Percentiles rank a stretch among this genome's conserved stretches.
Conservation (phyloP, 2,329 filamentous ascomycete species). For the Pyrenochaeta sp. region DNA sequence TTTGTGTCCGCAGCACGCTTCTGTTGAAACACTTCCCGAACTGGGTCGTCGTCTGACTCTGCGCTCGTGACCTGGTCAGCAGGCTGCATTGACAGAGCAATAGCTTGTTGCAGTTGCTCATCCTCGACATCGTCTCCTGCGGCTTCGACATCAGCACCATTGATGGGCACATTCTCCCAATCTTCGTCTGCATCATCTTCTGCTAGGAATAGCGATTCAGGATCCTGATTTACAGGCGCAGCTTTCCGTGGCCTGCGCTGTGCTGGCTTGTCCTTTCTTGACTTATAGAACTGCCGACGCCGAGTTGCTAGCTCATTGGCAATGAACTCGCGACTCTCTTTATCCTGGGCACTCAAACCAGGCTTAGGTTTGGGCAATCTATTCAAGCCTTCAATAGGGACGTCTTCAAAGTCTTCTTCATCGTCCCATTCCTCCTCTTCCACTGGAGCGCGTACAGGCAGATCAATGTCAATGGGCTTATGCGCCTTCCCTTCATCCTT, state of each 20-base stretch:
- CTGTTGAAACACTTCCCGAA: conserved; percentile 57
- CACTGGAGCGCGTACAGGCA: conserved; percentile 57
- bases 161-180: conserved; percentile 50
- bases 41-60: conserved; percentile 51
- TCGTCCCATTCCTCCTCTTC: conserved; percentile 73
- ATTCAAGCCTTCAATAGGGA: conserved; percentile 90
- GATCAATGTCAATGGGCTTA: conserved; percentile 93
- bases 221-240: conserved; percentile 46
- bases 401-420: conserved; percentile 87
- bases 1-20: conserved; percentile 53
- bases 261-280: conserved; percentile 37
- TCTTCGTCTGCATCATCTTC: conserved; percentile 54
- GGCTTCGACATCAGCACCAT: conserved; percentile 64
- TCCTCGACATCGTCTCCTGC: conserved; percentile 64
- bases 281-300: conserved; percentile 58
- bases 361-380: conserved; percentile 71
- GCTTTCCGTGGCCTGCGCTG: conserved; percentile 25
- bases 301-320: conserved; percentile 52
- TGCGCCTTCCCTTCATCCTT: conserved; percentile 81
- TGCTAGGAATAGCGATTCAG: conserved; percentile 66
- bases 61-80: conserved; percentile 64
- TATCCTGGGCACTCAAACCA: conserved; percentile 36
- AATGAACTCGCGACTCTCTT: conserved; percentile 48
- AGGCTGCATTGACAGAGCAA: conserved; percentile 78
- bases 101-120: conserved; percentile 80